Evolutionary conservation across 2,329 filamentous ascomycete genomes (phyloP).

Genomic region (Calonectria henricotiae): DNA sequence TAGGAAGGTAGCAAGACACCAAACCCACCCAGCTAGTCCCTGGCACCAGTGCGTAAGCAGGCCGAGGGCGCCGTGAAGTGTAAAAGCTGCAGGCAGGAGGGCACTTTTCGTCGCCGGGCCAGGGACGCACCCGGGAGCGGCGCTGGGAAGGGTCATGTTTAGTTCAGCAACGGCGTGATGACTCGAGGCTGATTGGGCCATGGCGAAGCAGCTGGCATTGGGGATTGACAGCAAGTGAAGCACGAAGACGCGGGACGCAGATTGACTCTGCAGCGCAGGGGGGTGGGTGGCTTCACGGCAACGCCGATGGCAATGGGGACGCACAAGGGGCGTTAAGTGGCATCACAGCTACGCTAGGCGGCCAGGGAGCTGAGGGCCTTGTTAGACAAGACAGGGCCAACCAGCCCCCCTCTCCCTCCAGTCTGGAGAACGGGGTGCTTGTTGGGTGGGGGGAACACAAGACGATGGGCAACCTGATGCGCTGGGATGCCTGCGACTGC

Average conservation of each 20-base stretch:
- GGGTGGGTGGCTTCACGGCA: conserved; percentile 36
- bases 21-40: conserved; percentile 25
- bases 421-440: not conserved
- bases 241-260: conserved; percentile 8
- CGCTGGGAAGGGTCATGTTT: conserved; percentile 18
- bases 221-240: not conserved
- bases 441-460: conserved; percentile 1
- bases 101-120: conserved; percentile 1
- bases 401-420: not conserved
- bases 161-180: conserved; percentile 13
- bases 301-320: conserved; percentile 37
- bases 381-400: conserved; percentile 24
- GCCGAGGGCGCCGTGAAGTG: conserved; percentile 20
- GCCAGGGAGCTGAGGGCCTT: conserved; percentile 48
- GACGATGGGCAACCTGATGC: conserved; percentile 18
- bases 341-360: conserved; percentile 42
- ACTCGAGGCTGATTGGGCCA: conserved; percentile 19
- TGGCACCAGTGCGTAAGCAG: conserved; percentile 17
- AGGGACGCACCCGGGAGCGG: conserved; percentile 19
- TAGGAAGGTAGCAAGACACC: conserved; percentile 27
- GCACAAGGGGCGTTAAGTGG: conserved; percentile 35
- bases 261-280: conserved; percentile 23
- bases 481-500: conserved; percentile 25
- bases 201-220: not conserved
- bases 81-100: conserved; percentile 2